Percentiles rank a stretch among this genome's conserved stretches.
Evolutionary conservation across 306 rosid species (phyloP).

Genomic region (Morella rubra): DNA sequence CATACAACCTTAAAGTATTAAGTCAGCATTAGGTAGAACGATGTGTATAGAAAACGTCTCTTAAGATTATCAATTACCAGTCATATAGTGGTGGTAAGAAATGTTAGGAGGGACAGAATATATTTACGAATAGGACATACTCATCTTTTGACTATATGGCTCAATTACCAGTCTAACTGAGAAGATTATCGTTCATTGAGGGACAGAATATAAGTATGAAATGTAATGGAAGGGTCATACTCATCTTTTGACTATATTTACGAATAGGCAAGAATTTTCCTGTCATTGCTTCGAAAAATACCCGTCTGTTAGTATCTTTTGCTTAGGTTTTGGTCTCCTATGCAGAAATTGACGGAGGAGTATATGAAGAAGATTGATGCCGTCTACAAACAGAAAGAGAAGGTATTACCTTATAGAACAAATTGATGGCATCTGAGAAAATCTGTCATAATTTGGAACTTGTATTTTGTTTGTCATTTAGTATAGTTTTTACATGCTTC

Average conservation of each 20-base stretch:
- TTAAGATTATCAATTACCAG: not conserved
- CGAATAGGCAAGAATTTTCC: not conserved
- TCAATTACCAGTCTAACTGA: not conserved
- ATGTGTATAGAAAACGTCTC: not conserved
- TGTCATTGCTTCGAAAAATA: not conserved
- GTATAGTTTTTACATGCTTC: not conserved
- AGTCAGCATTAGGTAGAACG: not conserved
- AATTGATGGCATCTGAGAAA: not conserved
- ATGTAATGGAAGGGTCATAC: too few species aligned
- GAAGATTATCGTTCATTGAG: too few species aligned
- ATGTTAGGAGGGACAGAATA: not conserved
- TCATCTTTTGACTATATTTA: not conserved
- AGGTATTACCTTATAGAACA: conserved; percentile 41
- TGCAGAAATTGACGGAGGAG: conserved; percentile 84
- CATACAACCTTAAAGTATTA: too few species aligned
- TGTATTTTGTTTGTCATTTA: not conserved
- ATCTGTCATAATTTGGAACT: not conserved
- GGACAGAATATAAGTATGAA: not conserved
- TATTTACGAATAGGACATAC: too few species aligned
- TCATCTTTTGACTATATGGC: not conserved
- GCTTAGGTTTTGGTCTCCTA: conserved; percentile 23
- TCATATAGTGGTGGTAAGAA: not conserved
- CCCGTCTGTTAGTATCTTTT: not conserved
- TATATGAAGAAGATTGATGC: conserved; percentile 83
- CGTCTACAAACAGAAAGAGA: conserved; percentile 83